phyloP scores from a whole-genome alignment of 106 monocot genomes.

The Posidonia australis region DNA sequence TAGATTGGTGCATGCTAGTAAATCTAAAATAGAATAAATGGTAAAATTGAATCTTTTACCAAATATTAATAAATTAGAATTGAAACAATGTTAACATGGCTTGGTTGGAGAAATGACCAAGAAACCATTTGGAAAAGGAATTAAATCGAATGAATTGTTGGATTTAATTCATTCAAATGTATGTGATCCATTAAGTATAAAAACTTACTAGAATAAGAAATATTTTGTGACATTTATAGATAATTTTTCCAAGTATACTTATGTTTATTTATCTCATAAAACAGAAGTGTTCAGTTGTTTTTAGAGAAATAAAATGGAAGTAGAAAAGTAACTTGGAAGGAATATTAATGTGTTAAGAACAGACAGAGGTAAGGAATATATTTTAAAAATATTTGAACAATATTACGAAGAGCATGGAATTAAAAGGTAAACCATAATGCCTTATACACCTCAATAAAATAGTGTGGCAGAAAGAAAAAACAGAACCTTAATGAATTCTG shows the following conservation, averaged over 20 bases:
- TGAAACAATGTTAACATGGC: not conserved
- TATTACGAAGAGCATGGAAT: not conserved
- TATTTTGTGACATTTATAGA: not conserved
- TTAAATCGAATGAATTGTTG: conserved; percentile 1
- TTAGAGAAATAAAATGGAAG: not conserved
- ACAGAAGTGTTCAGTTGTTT: not conserved
- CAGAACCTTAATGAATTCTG: no score
- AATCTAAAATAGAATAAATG: conserved; percentile 9
- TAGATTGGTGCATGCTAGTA: not conserved
- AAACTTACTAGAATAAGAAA: not conserved
- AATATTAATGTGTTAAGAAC: no score
- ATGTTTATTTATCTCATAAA: conserved; percentile 2
- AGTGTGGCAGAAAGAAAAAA: no score
- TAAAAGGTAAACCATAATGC: no score
- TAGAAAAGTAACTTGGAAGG: no score
- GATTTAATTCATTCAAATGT: not conserved
- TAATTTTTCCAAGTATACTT: not conserved
- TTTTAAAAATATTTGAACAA: not conserved
- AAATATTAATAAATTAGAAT: not conserved
- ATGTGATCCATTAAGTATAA: not conserved
- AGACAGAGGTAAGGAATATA: no score
- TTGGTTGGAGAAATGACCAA: conserved; percentile 4
- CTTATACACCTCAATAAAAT: no score
- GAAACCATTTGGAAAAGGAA: conserved; percentile 1
- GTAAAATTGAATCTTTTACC: not conserved